These are phyloP conservation scores for Mariannaea elegans DNA, from an alignment of 2,329 filamentous ascomycete species.

Conservation along the genomic window DNA sequence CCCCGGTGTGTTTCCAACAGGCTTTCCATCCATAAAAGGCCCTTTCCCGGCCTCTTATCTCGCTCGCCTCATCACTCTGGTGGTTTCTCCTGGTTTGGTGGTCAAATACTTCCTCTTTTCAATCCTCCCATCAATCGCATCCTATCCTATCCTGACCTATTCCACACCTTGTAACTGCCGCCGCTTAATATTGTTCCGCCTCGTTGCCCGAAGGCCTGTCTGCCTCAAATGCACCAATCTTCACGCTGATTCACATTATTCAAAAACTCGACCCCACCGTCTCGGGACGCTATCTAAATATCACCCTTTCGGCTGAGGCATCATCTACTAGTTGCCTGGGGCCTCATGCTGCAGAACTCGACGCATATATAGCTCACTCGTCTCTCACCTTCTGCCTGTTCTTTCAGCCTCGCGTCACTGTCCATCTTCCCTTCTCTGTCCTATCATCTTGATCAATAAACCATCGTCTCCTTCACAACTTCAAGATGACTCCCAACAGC, in stretches of 20 bases:
- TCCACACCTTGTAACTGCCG: conserved; percentile 1
- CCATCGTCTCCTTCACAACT: neutral
- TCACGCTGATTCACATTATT: conserved; percentile 26
- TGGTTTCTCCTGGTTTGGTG: neutral
- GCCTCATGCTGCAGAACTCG: conserved; percentile 9
- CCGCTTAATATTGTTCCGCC: conserved; percentile 9
- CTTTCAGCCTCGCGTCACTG: conserved; percentile 22
- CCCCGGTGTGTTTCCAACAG: conserved; percentile 3
- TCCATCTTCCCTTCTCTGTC: conserved; percentile 5
- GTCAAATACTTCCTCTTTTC: neutral
- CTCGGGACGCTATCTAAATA: neutral
- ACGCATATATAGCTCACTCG: conserved; percentile 30
- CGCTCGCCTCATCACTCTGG: conserved; percentile 13
- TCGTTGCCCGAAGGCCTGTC: conserved; percentile 12
- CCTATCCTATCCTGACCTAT: conserved; percentile 14
- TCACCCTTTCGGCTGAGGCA: conserved; percentile 27
- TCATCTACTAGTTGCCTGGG: conserved; percentile 32
- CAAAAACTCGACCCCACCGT: conserved; percentile 12
- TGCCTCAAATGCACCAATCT: conserved; percentile 16
- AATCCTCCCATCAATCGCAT: conserved; percentile 6
- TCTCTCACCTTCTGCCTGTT: conserved; percentile 27
- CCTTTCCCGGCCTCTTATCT: conserved; percentile 10
- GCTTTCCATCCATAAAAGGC: conserved; percentile 12
- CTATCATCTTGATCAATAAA: neutral
- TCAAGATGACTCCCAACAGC: conserved; percentile 62